phyloP scores from a whole-genome alignment of 78 protist species.

The Dictyostelium intermedium region DNA sequence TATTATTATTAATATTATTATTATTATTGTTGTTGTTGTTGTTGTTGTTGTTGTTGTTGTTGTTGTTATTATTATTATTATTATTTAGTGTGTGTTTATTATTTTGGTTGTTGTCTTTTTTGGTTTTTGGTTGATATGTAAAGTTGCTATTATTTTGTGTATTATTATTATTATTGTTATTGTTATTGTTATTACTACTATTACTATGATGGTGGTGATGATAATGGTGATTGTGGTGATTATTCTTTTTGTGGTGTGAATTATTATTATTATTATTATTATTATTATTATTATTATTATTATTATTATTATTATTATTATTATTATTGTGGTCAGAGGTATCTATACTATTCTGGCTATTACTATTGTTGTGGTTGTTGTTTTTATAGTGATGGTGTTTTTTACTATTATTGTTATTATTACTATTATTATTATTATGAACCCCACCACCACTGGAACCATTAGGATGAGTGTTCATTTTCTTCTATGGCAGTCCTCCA shows the following conservation, averaged over 20 bases:
- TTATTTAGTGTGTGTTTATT: neutral
- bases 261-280: neutral
- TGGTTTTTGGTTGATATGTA: constrained; percentile 9
- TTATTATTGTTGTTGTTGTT: neutral
- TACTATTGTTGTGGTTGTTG: neutral
- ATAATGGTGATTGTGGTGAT: neutral
- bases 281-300: neutral
- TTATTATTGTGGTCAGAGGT: neutral
- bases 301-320: neutral
- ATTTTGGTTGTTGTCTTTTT: neutral
- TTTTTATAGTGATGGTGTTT: constrained; percentile 14
- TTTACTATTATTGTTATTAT: neutral
- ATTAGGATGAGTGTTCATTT: neutral
- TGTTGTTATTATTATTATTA: neutral
- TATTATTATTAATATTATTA: neutral
- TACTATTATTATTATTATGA: neutral
- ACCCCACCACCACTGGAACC: neutral
- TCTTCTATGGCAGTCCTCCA: no score
- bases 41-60: neutral
- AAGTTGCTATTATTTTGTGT: neutral
- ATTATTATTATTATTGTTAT: neutral
- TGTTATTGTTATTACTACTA: neutral
- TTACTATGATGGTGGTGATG: neutral
- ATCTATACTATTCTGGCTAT: neutral
- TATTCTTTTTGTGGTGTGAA: neutral